These are phyloP conservation scores for Talaromyces sp. DNA, from an alignment of 2,329 filamentous ascomycete species.

Conservation along the genomic window DNA sequence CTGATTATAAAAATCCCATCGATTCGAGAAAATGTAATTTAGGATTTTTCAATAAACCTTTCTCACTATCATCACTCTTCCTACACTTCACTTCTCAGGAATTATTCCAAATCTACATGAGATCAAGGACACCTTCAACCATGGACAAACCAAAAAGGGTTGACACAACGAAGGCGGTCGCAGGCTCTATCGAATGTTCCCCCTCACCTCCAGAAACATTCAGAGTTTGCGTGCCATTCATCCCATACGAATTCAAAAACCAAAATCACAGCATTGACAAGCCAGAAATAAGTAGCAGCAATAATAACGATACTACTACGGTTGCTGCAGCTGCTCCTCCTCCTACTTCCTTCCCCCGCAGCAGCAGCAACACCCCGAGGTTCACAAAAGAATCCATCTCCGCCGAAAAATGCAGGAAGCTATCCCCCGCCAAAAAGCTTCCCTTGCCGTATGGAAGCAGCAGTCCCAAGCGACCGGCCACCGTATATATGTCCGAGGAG, in stretches of 20 bases:
- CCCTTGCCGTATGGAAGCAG: not conserved
- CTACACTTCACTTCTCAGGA: not conserved
- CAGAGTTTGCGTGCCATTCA: too few relatives aligned
- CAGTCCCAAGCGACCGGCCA: not conserved
- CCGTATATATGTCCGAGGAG: not conserved
- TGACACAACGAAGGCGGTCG: not conserved
- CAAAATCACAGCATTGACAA: not conserved
- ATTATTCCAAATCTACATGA: too few relatives aligned
- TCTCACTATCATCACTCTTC: too few relatives aligned
- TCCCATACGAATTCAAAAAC: not conserved
- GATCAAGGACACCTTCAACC: not conserved
- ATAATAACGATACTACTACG: too few relatives aligned
- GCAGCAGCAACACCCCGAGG: not conserved
- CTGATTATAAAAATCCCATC: not conserved
- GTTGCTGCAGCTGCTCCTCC: too few relatives aligned
- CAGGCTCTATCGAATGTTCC: not conserved
- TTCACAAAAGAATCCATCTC: not conserved
- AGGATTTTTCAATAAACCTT: too few relatives aligned
- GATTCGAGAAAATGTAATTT: not conserved
- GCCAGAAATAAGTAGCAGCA: not conserved
- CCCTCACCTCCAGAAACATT: not conserved
- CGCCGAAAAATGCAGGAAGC: not conserved
- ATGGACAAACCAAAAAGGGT: not conserved
- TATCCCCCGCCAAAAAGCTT: not conserved
- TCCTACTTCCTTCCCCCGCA: not conserved